phyloP scores from a whole-genome alignment of 2,329 filamentous ascomycete species.

The Curvularia verruculosa region DNA sequence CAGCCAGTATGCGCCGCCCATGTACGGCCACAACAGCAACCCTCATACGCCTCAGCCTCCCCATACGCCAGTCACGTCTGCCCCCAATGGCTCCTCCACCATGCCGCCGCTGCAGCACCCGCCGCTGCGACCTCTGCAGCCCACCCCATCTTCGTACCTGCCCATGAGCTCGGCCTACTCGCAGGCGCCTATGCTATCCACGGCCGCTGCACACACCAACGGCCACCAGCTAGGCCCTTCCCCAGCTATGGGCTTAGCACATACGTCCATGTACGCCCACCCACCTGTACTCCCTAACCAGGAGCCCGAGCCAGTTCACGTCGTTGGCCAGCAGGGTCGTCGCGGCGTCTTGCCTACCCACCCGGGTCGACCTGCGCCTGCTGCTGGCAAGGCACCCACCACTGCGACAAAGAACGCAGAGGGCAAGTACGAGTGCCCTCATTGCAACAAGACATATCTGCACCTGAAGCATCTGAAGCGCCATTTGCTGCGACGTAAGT shows the following conservation, averaged over 20 bases:
- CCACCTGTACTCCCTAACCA: constrained; percentile 48
- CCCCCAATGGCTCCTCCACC: constrained; percentile 36
- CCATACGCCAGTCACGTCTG: constrained; percentile 45
- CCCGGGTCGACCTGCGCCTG: constrained; percentile 80
- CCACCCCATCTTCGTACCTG: constrained; percentile 46
- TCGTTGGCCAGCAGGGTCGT: constrained; percentile 92
- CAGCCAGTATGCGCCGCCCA: constrained; percentile 33
- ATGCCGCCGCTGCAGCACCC: constrained; percentile 48
- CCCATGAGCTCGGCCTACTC: constrained; percentile 45
- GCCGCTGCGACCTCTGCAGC: constrained; percentile 47
- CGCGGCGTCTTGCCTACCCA: constrained; percentile 91
- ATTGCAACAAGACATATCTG: constrained; percentile 97
- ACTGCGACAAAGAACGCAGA: constrained; percentile 95
- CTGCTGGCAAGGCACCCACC: constrained; percentile 78
- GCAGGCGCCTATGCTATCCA: constrained; percentile 43
- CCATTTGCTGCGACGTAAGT: constrained; percentile 94
- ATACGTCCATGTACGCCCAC: constrained; percentile 48
- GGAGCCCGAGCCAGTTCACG: constrained; percentile 75
- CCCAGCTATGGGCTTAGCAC: constrained; percentile 46
- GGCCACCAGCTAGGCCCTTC: constrained; percentile 45
- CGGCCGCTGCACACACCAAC: constrained; percentile 44
- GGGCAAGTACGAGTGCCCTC: constrained; percentile 96
- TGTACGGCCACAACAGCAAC: constrained; percentile 48
- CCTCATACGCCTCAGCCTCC: constrained; percentile 47
- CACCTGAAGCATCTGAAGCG: constrained; percentile 98